A percentile compares a stretch with the other conserved stretches of the same genome.
Evolutionary conservation across 768 basidiomycete species (phyloP).

Genomic region (Pseudohyphozyma bogoriensis): DNA sequence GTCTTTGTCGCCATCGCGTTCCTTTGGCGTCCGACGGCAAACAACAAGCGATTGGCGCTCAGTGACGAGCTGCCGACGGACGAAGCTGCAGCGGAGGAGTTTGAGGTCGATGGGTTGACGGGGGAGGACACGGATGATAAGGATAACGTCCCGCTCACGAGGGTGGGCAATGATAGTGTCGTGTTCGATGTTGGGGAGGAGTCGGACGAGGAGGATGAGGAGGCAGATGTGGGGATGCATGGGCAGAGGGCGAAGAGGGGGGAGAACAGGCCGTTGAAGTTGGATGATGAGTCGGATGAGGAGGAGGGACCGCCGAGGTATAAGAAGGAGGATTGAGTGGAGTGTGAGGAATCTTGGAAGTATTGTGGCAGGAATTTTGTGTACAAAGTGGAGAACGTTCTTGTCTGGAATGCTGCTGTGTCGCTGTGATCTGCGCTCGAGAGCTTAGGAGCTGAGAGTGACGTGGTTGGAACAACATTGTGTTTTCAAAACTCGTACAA

Average conservation of each 20-base stretch:
- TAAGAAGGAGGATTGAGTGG: background rate
- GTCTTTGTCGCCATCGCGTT: conserved; percentile 73
- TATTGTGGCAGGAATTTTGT: too few relatives aligned
- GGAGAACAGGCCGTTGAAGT: background rate
- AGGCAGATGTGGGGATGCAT: background rate
- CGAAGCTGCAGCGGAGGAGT: conserved; percentile 86
- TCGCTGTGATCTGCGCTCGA: background rate
- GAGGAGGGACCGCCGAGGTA: background rate
- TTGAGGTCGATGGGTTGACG: conserved; percentile 66
- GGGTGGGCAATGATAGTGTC: conserved; percentile 55
- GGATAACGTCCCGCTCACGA: conserved; percentile 50
- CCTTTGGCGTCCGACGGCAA: conserved; percentile 85
- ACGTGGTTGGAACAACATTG: too few relatives aligned
- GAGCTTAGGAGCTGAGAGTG: too few relatives aligned
- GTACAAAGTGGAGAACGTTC: background rate
- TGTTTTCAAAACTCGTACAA: conserved; percentile 38
- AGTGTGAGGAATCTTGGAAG: background rate
- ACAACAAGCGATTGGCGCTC: conserved; percentile 85
- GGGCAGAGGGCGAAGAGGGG: background rate
- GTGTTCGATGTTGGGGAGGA: conserved; percentile 49
- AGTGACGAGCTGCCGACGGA: conserved; percentile 93
- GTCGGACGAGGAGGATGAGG: conserved; percentile 6
- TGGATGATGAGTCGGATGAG: background rate
- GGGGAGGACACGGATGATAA: conserved; percentile 61
- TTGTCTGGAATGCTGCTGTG: background rate